Base-by-base conservation (phyloP, 2,329 filamentous ascomycete species). In the Penicillium hesseltinei region DNA sequence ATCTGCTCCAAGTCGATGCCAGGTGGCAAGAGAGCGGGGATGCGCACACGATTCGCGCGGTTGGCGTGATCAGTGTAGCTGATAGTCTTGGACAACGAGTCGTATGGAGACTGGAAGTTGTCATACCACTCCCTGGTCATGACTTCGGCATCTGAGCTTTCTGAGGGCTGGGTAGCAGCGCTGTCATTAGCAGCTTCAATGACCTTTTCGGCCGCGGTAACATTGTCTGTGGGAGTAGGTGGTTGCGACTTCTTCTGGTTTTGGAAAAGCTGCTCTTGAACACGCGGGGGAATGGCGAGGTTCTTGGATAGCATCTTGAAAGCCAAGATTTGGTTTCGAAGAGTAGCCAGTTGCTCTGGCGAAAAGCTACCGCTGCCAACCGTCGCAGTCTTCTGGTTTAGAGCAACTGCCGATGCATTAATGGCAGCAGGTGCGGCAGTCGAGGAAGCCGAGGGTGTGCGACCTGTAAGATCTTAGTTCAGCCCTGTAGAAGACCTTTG, bases 251-350 rank as follows among this genome's bases (percentile, higher is more conserved):
- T 75, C 62, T 77, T 68, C 23, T 35, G 29, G 71, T 74, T 87
- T 44, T 88, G 82, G 71, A 92, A 96, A 38, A 97, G 87, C 48
- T 89, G 86, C 69, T 93, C 89, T 71, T 96, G 91, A 62, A 96
- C 84, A 61, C 85, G 83, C 31, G 84, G 76, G 1, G 93, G 91
- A 4, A 97, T 85, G 0, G 92, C 88, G 15, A 89, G 82, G 65
- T 96, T 96, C 75, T 94, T 95, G 5, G 90, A 88, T 4, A 99
- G 81, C 64, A 92, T 83, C 75, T 95, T 95, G 77, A 97, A 97
- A 0, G 93, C 92, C 66, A 88, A 83, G 50, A 97, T 96, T 73
- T 99, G 94, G 63, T 90, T 88, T 59, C 91, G 84, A 10, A 99
- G 79, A 43, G 90, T 85, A 25, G 83, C 81, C 45, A 96, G 79